Base-by-base conservation (phyloP, 2,329 filamentous ascomycete species). In the Fusarium cicatricum region DNA sequence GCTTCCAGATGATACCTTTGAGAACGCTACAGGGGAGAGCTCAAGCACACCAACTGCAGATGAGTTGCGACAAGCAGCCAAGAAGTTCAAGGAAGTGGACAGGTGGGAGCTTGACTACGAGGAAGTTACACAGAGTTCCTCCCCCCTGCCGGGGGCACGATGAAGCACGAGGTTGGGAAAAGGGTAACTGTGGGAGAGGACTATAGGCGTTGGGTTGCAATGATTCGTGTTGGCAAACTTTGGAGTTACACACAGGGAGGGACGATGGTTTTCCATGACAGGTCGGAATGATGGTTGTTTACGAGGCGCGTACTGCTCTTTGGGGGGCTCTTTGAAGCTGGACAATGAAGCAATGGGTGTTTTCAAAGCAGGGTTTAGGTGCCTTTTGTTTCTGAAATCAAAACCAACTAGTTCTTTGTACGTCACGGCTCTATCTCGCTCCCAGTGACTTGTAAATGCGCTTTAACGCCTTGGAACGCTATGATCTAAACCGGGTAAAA, bases 71-170 rank as follows among this genome's bases (percentile, higher is more conserved):
- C 77, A 80, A 43, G 84, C 85, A 34, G 78, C 78, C 10, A 80
- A 77, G 69, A 89, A 89, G 73, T 90, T 90, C 66, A 80, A 83
- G 70, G 87, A 90, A 73, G 87, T 90, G 34, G 87, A 90, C 70
- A 78, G 81, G 73, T 90, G 86, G 86, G 80, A 87, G 73, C 74
- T 90, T 57, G 85, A 86, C 44, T 90, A 84, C 72, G 87, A 90
- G 75, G 85, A 87, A 63, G 80, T 86, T 42, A 80, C 80, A 17
- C 80, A 83, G 71, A 80, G 79, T 56, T 82, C 80, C 53, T 85
- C 84, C 16, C 83, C 83, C 16, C 83, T 83, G 2, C 72, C 74
- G 32, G 78, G 79, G 62, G 82, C 78, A 36, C 77, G 83, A 52
- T 86, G 55, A 70, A 44, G 26, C 11, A 54, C 46, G 40, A 60